Base-by-base conservation (phyloP, 2,329 filamentous ascomycete genomes). In the Ceratocystis papillata region DNA sequence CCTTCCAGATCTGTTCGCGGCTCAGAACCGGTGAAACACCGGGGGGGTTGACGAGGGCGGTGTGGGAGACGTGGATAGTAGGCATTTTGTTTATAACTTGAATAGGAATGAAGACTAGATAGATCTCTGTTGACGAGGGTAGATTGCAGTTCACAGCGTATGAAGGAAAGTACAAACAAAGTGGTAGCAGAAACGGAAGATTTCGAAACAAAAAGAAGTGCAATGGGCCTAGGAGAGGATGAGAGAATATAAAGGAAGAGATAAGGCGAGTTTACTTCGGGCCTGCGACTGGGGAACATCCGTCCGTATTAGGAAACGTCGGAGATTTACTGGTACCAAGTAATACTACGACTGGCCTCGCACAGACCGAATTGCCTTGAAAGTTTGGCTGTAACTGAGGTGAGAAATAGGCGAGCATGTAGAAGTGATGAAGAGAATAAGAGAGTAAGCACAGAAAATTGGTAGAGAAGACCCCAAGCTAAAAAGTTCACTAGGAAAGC, bases 31-130 rank as follows among this genome's bases (percentile, higher is more conserved):
- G 70, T n/a, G 64, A 59, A n/a, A 66, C 64, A 53, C 66, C 68
- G 1, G 72, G 66, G 3, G 69, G 71, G 70, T 74, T 74, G 69
- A 72, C 70, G 63, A 72, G 72, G 2, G 72, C 71, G 0, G 72
- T 72, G 68, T 71, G 73, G 65, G 69, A 71, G 62, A 73, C 41
- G 53, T 67, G 53, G 37, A 65, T 57, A 17, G 48, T 48, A 22
- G 66, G 5, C 61, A 63, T 63, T 48, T 50, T 63, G n/a, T 25
- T 25, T 15, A 3, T 25, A 28, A 33, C 1, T 53, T 57, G 25
- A 33, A 33, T 10, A 15, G 3, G 10, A 33, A 57, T 15, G 22
- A 2, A 12, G 53, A 25, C 22, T 30, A 17, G 12, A n/a, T 6
- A 30, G 28, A 25, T n/a, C 48, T 41, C 1, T 20, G 7, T 50